A percentile compares a stretch with the other conserved stretches of the same genome.
phyloP scores from a whole-genome alignment of 305 asterid genomes.

The Rubia peregrina region DNA sequence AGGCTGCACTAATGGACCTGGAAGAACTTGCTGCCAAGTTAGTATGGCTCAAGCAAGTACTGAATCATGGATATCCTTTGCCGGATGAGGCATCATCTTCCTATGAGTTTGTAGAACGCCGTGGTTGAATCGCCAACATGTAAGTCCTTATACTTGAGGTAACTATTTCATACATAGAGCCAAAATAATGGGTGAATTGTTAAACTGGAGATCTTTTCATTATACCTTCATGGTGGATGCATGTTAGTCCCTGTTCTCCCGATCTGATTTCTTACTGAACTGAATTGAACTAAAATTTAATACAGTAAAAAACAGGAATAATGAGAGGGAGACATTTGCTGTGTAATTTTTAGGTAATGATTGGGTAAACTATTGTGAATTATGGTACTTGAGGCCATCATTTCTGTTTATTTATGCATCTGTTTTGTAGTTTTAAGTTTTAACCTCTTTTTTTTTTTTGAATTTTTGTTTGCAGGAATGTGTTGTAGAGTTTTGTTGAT shows the following conservation, averaged over 20 bases:
- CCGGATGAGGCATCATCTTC: constrained; percentile 21
- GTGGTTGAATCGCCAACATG: constrained; percentile 7
- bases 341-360: too few relatives aligned
- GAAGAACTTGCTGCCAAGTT: constrained; percentile 47
- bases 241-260: too few relatives aligned
- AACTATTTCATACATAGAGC: neutral
- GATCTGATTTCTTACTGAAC: too few relatives aligned
- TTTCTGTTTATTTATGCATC: neutral
- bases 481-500: neutral
- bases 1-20: constrained; percentile 47
- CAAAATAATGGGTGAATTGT: neutral
- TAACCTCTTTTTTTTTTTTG: neutral
- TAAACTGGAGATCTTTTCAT: neutral
- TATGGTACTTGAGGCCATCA: too few relatives aligned
- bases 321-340: too few relatives aligned
- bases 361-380: too few relatives aligned
- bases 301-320: too few relatives aligned
- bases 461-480: neutral
- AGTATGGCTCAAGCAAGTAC: constrained; percentile 39
- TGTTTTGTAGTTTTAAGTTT: neutral
- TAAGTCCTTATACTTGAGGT: constrained; percentile 2
- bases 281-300: too few relatives aligned
- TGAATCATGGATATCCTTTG: constrained; percentile 27
- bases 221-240: too few relatives aligned
- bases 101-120: constrained; percentile 27